phyloP scores from a whole-genome alignment of 257 asterid species.

The Agastache rugosa region DNA sequence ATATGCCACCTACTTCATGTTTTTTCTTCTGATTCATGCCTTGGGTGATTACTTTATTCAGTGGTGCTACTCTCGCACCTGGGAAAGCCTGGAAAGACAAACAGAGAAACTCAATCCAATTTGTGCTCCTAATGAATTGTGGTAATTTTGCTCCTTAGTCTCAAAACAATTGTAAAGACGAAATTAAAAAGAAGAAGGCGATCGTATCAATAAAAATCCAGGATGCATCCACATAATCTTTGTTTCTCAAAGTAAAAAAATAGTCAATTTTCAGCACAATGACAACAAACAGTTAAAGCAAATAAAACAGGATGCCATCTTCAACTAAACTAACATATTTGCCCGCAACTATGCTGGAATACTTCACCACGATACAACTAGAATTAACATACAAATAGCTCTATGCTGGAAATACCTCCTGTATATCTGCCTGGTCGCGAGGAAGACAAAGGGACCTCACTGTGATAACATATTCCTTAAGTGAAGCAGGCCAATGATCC shows the following conservation, averaged over 20 bases:
- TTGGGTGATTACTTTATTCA: constrained; percentile 76
- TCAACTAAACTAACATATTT: constrained; percentile 30
- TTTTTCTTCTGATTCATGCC: constrained; percentile 96
- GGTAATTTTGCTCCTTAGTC: constrained; percentile 3
- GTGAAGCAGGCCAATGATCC: constrained; percentile 94
- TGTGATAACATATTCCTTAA: constrained; percentile 65
- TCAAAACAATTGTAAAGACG: constrained; percentile 10
- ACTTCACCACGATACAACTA: constrained; percentile 10
- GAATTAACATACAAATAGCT: constrained; percentile 26
- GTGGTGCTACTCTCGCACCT: constrained; percentile 52
- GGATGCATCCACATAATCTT: constrained; percentile 13
- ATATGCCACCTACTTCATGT: constrained; percentile 72
- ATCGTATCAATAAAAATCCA: constrained; percentile 9
- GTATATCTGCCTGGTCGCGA: constrained; percentile 68
- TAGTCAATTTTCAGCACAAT: constrained; percentile 19
- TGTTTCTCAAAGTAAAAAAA: constrained; percentile 2
- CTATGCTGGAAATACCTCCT: constrained; percentile 47
- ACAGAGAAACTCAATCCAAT: constrained; percentile 26
- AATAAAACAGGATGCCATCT: constrained; percentile 15
- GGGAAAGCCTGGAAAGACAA: constrained; percentile 67
- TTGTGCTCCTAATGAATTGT: constrained; percentile 23
- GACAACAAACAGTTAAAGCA: constrained; percentile 7
- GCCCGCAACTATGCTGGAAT: not conserved
- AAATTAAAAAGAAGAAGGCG: not conserved
- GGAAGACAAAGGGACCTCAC: constrained; percentile 70